Evolutionary conservation across 1,139 yeast species (phyloP), one percentile per base, ranked within the genome.

Genomic region (Pichia sp.): DNA sequence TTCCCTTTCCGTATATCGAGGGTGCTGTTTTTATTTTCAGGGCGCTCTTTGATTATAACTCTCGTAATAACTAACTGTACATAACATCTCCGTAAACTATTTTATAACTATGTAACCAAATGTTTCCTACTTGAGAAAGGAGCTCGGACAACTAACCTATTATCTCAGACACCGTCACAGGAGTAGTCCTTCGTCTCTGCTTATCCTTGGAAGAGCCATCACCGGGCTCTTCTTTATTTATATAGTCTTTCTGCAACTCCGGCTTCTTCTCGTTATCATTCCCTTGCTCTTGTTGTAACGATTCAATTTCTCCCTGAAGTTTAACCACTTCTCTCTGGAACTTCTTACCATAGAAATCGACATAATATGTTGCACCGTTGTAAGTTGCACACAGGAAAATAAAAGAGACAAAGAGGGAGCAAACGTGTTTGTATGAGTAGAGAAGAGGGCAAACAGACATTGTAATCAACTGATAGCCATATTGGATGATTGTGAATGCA

Each of bases 331-430:
- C 97, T 64, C 86, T 89, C 66, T 85, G 96, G 71, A 87, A 84
- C 64, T 90, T 78, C 67, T 85, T 87, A 56, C 96, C 97, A 71
- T 92, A 93, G 46, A 87, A 86, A 66, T 93, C 98, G 56, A 93
- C 79, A 67, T 93, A 93, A 67, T 89, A 93, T 0, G 96, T 89
- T 2, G 98, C 98, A 38, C 99, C 99, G 63, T 93, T 92, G 69
- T 87, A 89, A 50, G 91, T 78, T 2, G 98, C 95, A 72, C 84
- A 80, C 41, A 84, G 71, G 64, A 91, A 90, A 31, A 93, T 89
- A 54, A 79, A 76, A 2, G 83, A 71, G 58, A 93, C 79, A 67
- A 91, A 92, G 1, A 77, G 64, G 0, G 86, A 83, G 46, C 95
- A 89, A 1, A 87, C 79, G 55, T 75, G 73, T 63, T 85, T 85